Conservation (phyloP, 2,329 filamentous ascomycete species). For the Aureobasidium sp. region DNA sequence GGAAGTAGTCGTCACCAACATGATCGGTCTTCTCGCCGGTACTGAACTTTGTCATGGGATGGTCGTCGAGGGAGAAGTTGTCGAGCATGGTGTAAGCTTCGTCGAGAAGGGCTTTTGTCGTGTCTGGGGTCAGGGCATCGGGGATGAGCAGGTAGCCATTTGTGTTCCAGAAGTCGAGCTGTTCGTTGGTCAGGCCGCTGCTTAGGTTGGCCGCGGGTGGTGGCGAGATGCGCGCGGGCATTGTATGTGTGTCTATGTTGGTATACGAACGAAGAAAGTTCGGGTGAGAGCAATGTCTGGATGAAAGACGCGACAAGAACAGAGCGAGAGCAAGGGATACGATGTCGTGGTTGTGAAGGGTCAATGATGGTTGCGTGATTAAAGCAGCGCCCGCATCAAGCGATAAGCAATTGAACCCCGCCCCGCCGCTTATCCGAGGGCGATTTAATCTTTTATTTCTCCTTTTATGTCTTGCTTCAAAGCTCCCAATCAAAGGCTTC, state of each 20-base stretch:
- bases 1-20: conserved; percentile 91
- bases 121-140: conserved; percentile 58
- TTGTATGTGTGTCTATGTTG: not conserved
- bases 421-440: not conserved
- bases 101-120: conserved; percentile 58
- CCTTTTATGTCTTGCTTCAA: not conserved
- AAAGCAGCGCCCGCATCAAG: too few species aligned
- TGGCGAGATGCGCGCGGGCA: conserved; percentile 20
- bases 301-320: not conserved
- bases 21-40: conserved; percentile 69
- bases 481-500: not conserved
- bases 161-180: conserved; percentile 62
- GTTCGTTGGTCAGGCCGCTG: conserved; percentile 57
- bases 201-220: conserved; percentile 17
- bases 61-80: conserved; percentile 67
- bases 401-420: not conserved
- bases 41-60: conserved; percentile 90
- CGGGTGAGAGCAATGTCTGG: not conserved
- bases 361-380: not conserved
- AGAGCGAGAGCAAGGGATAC: not conserved
- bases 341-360: not conserved
- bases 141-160: conserved; percentile 91
- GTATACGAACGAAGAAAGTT: not conserved
- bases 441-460: not conserved
- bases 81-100: conserved; percentile 69